Conservation (phyloP, 306 rosid genomes). For the Vigna nakashimae region DNA sequence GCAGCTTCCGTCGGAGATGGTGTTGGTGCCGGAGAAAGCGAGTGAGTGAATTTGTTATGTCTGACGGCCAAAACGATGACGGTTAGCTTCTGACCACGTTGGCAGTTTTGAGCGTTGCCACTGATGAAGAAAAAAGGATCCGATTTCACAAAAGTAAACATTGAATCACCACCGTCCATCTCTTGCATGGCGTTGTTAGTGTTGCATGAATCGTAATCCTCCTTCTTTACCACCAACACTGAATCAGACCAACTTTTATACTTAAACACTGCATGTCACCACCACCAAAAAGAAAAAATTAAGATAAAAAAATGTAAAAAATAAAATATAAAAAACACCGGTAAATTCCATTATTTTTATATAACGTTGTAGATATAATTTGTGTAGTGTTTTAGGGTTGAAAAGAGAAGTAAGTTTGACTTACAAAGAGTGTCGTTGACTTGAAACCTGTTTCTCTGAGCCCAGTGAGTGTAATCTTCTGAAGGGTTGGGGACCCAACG, state of each 20-base stretch:
- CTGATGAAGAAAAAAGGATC: conserved; percentile 72
- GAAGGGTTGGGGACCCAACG: too few relatives aligned
- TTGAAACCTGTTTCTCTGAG: conserved; percentile 52
- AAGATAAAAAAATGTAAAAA: too few relatives aligned
- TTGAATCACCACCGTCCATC: conserved; percentile 57
- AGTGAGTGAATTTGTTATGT: neutral
- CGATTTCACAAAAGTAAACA: conserved; percentile 52
- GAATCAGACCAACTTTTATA: conserved; percentile 59
- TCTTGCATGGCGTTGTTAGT: conserved; percentile 40
- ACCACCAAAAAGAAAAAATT: neutral
- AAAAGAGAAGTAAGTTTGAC: neutral
- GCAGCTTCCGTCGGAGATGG: neutral
- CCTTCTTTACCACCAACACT: conserved; percentile 46
- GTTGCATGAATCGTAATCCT: conserved; percentile 61
- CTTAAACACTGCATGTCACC: conserved; percentile 51
- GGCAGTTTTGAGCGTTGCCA: conserved; percentile 50
- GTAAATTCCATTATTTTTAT: too few relatives aligned
- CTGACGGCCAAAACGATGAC: conserved; percentile 55
- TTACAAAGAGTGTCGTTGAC: conserved; percentile 77
- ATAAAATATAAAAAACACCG: too few relatives aligned
- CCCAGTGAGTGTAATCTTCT: too few relatives aligned
- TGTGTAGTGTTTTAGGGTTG: too few relatives aligned
- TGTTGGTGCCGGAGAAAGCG: neutral
- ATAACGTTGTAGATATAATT: too few relatives aligned
- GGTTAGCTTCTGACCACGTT: conserved; percentile 59